These are phyloP conservation scores for Russula dissimulans DNA, from an alignment of 768 basidiomycete genomes.

Conservation along the genomic window DNA sequence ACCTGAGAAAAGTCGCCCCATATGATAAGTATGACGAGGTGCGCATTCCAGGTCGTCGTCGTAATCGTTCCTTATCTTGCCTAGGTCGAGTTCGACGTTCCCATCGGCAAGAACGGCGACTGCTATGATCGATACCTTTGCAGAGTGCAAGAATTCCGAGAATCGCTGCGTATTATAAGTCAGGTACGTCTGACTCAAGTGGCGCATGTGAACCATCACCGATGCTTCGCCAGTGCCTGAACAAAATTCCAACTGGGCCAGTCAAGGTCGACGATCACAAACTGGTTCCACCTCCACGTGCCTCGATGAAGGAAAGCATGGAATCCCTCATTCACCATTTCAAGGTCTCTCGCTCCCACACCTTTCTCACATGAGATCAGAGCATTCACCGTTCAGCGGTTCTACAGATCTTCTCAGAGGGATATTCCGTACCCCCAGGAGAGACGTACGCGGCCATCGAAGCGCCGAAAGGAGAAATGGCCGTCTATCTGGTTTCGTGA, in stretches of 20 bases:
- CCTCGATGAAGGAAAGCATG: slow-evolving; percentile 99
- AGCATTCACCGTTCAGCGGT: slow-evolving; percentile 10
- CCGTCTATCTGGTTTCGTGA: slow-evolving; percentile 91
- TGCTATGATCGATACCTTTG: slow-evolving; percentile 98
- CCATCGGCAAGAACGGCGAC: slow-evolving; percentile 94
- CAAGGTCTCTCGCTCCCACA: slow-evolving; percentile 45
- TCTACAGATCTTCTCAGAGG: slow-evolving; percentile 83
- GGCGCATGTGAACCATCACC: background rate
- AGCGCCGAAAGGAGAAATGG: slow-evolving; percentile 99
- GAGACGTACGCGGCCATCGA: slow-evolving; percentile 98
- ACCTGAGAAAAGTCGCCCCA: slow-evolving; percentile 81
- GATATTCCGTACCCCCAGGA: slow-evolving; percentile 90
- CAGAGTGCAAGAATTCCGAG: slow-evolving; percentile 97
- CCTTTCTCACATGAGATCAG: background rate
- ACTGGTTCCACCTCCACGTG: slow-evolving; percentile 90
- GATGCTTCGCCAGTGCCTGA: slow-evolving; percentile 59
- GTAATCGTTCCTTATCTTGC: background rate
- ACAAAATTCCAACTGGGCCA: slow-evolving; percentile 92
- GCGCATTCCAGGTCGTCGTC: slow-evolving; percentile 8
- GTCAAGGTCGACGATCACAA: slow-evolving; percentile 97
- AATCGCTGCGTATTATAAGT: slow-evolving; percentile 80
- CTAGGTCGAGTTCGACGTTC: slow-evolving; percentile 93
- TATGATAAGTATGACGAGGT: slow-evolving; percentile 97
- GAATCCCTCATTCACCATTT: slow-evolving; percentile 97
- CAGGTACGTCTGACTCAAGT: slow-evolving; percentile 37